phyloP scores from a whole-genome alignment of 345 rosid species.

The Melaleuca alternifolia region DNA sequence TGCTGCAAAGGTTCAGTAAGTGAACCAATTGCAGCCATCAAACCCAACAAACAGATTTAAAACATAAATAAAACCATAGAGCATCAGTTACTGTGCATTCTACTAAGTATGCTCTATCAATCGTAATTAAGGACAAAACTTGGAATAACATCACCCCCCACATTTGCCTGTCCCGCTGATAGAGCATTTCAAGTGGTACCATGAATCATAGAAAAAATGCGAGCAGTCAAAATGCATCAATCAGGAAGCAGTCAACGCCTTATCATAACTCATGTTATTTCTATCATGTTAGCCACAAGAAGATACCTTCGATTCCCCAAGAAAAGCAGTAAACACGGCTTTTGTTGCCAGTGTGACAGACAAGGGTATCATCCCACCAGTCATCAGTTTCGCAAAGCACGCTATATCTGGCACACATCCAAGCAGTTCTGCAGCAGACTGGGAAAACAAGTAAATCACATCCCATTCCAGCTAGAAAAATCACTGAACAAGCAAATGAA shows the following conservation, averaged over 20 bases:
- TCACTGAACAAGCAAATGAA: background rate
- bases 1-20: background rate
- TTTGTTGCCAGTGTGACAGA: constrained; percentile 76
- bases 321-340: constrained; percentile 62
- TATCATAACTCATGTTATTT: background rate
- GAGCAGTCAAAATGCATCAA: background rate
- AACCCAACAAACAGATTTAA: background rate
- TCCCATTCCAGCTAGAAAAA: background rate
- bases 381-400: constrained; percentile 85
- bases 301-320: constrained; percentile 85
- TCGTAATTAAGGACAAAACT: background rate
- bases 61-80: background rate
- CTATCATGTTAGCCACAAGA: background rate
- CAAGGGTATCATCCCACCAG: constrained; percentile 87
- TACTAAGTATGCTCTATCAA: background rate
- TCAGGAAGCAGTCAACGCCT: background rate
- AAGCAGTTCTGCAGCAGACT: constrained; percentile 78
- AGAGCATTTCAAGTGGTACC: background rate
- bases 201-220: background rate
- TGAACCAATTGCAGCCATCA: background rate
- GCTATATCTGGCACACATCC: constrained; percentile 87
- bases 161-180: background rate
- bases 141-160: background rate
- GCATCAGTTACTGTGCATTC: background rate
- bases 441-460: constrained; percentile 7